These are phyloP conservation scores for Colletotrichum higginsianum DNA, from an alignment of 2,329 filamentous ascomycete genomes.

Conservation along the genomic window DNA sequence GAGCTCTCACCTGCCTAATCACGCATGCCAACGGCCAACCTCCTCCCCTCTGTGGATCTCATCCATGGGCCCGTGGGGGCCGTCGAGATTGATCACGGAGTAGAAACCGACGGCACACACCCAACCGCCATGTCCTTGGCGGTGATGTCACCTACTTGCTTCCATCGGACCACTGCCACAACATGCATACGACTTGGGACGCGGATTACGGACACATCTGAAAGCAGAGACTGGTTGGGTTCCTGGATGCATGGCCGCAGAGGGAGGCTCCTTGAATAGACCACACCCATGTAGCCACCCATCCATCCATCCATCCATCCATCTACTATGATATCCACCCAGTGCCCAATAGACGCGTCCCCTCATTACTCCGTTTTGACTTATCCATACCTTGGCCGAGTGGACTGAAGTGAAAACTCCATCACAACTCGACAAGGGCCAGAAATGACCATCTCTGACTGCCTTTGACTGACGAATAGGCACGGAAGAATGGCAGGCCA, in stretches of 20 bases:
- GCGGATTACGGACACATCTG: not conserved
- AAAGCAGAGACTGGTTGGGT: not conserved
- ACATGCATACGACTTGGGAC: not conserved
- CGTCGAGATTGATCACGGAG: not conserved
- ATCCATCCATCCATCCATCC: not conserved
- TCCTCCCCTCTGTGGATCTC: slow-evolving; percentile 2
- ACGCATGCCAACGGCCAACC: not conserved
- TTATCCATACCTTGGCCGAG: slow-evolving; percentile 7
- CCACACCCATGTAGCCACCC: not conserved
- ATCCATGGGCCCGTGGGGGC: not conserved
- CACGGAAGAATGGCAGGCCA: not conserved
- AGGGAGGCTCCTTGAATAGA: not conserved
- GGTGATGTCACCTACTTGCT: slow-evolving; percentile 31
- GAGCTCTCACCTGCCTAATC: slow-evolving; percentile 7
- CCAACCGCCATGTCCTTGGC: not conserved
- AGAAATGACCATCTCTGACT: not conserved
- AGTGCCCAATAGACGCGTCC: not conserved
- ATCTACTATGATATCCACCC: not conserved
- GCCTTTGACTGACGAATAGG: slow-evolving; percentile 9
- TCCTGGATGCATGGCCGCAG: not conserved
- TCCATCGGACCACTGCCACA: not conserved
- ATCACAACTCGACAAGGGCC: slow-evolving; percentile 4
- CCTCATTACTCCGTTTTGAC: not conserved
- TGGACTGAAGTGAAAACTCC: slow-evolving; percentile 10
- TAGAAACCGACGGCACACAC: not conserved